Conservation (phyloP, 202 grass and related monocot species). For the Carex arenaria region DNA sequence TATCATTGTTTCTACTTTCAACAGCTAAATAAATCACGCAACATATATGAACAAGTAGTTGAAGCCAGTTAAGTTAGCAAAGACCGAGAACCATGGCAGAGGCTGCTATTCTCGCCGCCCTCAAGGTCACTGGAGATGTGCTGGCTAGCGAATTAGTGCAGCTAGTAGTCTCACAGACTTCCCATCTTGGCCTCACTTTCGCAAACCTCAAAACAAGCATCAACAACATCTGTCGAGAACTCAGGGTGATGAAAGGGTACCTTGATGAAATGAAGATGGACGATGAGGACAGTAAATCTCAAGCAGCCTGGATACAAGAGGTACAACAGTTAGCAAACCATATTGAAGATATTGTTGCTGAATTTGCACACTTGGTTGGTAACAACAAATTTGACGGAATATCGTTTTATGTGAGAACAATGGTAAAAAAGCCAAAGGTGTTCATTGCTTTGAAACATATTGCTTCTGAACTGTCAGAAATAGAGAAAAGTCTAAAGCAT, state of each 20-base stretch:
- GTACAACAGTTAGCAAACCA: slow-evolving; percentile 11
- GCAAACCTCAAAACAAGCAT: not conserved
- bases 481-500: slow-evolving; percentile 28
- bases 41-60: not conserved
- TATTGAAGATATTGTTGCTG: slow-evolving; percentile 46
- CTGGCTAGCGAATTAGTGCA: not conserved
- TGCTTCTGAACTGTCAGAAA: slow-evolving; percentile 15
- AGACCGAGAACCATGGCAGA: not conserved
- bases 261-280: not conserved
- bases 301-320: slow-evolving; percentile 19
- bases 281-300: not conserved
- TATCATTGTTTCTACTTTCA: not conserved
- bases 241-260: not conserved
- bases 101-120: not conserved
- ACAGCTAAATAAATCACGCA: not conserved
- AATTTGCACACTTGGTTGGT: slow-evolving; percentile 18
- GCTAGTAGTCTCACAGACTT: not conserved
- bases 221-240: not conserved
- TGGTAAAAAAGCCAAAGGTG: slow-evolving; percentile 19
- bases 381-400: not conserved
- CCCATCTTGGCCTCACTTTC: not conserved
- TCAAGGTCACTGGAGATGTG: not conserved
- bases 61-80: not conserved
- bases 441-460: slow-evolving; percentile 27
- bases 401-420: slow-evolving; percentile 17